A percentile compares a stretch with the other conserved stretches of the same genome.
Conservation (phyloP, 108 stramenopile species). For the Fistulifera solaris region DNA sequence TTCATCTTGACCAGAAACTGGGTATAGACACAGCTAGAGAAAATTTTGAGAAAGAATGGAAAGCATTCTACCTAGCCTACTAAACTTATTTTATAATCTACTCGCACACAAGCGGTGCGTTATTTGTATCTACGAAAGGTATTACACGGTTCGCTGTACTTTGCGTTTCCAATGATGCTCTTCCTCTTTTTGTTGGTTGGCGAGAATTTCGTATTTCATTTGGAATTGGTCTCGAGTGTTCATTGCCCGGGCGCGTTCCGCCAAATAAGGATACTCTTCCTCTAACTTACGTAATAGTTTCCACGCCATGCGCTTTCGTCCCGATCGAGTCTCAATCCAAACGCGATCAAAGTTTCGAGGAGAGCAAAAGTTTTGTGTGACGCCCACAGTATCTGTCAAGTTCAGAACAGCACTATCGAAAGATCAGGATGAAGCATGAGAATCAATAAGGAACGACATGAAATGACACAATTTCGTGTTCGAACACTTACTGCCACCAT, state of each 20-base stretch:
- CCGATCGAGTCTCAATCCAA: constrained; percentile 87
- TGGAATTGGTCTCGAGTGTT: constrained; percentile 79
- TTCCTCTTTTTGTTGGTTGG: constrained; percentile 13
- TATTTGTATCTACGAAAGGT: too few relatives aligned
- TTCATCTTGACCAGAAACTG: too few relatives aligned
- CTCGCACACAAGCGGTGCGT: too few relatives aligned
- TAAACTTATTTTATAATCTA: too few relatives aligned
- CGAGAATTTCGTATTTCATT: constrained; percentile 79
- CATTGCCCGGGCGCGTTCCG: constrained; percentile 52
- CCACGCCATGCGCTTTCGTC: constrained; percentile 90
- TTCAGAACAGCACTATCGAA: constrained; percentile 78
- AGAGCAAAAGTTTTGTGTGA: constrained; percentile 96
- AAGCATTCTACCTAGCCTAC: too few relatives aligned
- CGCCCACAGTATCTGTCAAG: constrained; percentile 88
- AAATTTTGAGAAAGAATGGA: too few relatives aligned
- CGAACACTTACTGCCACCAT: constrained; percentile 82
- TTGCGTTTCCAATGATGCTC: constrained; percentile 17
- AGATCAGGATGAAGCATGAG: too few relatives aligned
- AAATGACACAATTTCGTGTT: too few relatives aligned
- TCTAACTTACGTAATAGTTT: constrained; percentile 78
- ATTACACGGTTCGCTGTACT: background rate
- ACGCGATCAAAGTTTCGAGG: constrained; percentile 87
- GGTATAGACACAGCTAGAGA: too few relatives aligned
- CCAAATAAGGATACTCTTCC: constrained; percentile 67
- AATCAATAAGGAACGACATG: too few relatives aligned